Evolutionary conservation across 1,284 basidiomycete species (phyloP), one percentile per base, ranked within the genome.

Genomic region (Irpex sp.): DNA sequence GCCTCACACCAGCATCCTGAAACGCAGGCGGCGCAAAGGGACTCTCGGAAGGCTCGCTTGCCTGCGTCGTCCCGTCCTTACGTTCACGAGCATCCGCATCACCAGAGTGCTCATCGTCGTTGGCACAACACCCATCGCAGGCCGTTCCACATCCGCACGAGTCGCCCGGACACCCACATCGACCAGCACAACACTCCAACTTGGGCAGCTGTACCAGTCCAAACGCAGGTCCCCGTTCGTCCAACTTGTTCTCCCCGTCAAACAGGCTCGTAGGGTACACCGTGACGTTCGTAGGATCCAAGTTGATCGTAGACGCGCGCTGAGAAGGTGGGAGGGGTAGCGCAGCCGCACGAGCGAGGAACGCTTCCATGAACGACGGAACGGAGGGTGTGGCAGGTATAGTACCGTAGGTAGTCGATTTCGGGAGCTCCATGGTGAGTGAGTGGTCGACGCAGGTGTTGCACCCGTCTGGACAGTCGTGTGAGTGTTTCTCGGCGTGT

Each of bases 141-240:
- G 74, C 74, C 31, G 78, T 73, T 11, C 80, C 79, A 70, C 88
- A 88, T 35, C 68, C 74, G 66, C 88, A 88, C 46, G 66, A 68
- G 2, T 79, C 83, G 53, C 73, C 72, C 0, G 82, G 80, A 57
- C 76, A 77, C 6, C 74, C 72, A 61, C 76, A 77, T 26, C 75
- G 74, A 2, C 87, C 87, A 2, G 80, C 81, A 69, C 88, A 89
- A 67, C 87, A 89, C 68, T 86, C 82, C 62, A 89, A 75, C 70
- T 86, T 88, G n/a, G 87, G 88, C 11, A 89, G 68, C 59, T 76
- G 79, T 54, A 86, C 80, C 26, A 81, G 74, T 5, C 82, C 82
- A 66, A 82, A 83, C 11, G 77, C 78, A 21, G 75, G 68, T 0
- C 78, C 74, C 1, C 74, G 75, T 63, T 74, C 72, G 15, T 76